Base-by-base conservation (phyloP, 768 basidiomycete genomes). In the Cystobasidium onofrii region DNA sequence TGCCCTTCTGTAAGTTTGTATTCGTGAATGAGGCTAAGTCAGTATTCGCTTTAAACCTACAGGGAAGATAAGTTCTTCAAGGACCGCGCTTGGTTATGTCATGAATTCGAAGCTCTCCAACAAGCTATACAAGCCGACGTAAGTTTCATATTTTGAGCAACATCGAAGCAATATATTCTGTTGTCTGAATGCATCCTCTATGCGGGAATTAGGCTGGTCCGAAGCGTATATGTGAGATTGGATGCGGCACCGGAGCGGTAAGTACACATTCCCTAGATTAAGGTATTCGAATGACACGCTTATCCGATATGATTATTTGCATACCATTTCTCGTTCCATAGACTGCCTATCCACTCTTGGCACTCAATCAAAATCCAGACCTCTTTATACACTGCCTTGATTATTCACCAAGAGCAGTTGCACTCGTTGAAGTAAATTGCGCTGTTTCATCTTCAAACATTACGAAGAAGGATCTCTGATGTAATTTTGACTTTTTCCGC, bases 51-150 rank as follows among this genome's bases (percentile, higher is more conserved):
- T 17, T 31, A 34, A 39, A 3, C 27, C 33, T n/a, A n/a, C 69
- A 75, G 64, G 27, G 60, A 86, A 25, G 85, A 83, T 79, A 93
- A 94, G 77, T 98, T 99, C 82, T 99, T 98, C 84, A 88, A 90
- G 46, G 88, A 98, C 81, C 85, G 96, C 73, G 90, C 92, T 83
- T 99, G 96, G 95, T 84, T 98, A 34, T 87, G 90, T 77, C 87
- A 91, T n/a, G 96, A 99, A 81, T 98, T 98, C 78, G 90, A 90
- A 0, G 93, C 97, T 78, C 85, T 98, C 25, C 83, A 89, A 29
- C 84, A 84, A 13, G 88, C 89, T 0, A 85, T 89, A 15, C 84
- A 87, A 75, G 83, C 86, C 1, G 86, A 89, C 76, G 90, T 90
- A 80, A 57, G 46, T 50, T 17, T 60, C 57, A 29, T 29, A 25